Evolutionary conservation across 805 yeast species (phyloP).

Genomic region (Komagataella phaffii): DNA sequence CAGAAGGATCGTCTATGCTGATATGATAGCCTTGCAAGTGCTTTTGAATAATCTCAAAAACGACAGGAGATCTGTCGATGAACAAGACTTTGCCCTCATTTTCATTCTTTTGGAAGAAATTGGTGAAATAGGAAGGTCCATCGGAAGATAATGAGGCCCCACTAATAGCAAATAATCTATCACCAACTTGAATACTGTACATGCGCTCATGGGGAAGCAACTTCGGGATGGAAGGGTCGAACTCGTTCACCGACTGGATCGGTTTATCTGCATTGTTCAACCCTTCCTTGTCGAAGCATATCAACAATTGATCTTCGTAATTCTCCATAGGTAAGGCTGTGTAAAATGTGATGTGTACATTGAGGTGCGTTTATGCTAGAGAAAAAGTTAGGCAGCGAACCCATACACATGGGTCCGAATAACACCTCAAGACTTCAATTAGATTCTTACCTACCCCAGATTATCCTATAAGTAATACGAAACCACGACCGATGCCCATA

Average conservation of each 20-base stretch:
- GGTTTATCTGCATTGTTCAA: not conserved
- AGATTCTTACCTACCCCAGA: not conserved
- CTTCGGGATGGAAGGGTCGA: conserved; percentile 30
- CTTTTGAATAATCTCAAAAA: conserved; percentile 50
- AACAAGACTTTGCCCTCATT: conserved; percentile 31
- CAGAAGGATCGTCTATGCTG: conserved; percentile 42
- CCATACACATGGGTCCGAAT: too few relatives aligned
- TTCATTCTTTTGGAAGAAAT: conserved; percentile 34
- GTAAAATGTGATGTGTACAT: not conserved
- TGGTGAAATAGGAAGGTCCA: conserved; percentile 80
- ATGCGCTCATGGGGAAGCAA: conserved; percentile 57
- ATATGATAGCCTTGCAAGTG: conserved; percentile 79
- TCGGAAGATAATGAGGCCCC: conserved; percentile 83
- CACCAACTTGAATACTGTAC: conserved; percentile 62
- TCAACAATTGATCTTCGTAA: not conserved
- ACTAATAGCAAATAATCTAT: conserved; percentile 43
- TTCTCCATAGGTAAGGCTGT: not conserved
- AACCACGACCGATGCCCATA: not conserved
- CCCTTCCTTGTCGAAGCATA: not conserved
- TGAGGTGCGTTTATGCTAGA: too few relatives aligned
- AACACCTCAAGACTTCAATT: not conserved
- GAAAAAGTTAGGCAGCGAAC: too few relatives aligned
- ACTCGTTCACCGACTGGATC: not conserved
- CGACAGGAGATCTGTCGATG: conserved; percentile 62
- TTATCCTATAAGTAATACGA: not conserved